phyloP scores from a whole-genome alignment of 768 basidiomycete genomes.

The Dacryopinax primogenitus region DNA sequence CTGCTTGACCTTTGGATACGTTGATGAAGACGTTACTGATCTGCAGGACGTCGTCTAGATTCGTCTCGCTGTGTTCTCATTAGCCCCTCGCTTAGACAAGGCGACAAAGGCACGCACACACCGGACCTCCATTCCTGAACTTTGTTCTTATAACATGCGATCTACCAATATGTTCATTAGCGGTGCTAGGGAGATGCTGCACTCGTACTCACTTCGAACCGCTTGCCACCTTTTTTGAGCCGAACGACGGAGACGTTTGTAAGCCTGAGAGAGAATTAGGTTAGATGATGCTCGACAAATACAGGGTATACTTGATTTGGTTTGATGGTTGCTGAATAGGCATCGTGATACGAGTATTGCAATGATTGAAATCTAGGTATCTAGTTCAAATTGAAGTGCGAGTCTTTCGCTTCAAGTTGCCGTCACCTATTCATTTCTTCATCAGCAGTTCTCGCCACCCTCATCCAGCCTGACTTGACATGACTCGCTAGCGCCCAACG shows the following conservation, averaged over 20 bases:
- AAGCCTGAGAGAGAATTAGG: constrained; percentile 40
- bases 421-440: background rate
- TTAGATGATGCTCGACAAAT: constrained; percentile 7
- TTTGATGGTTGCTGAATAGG: constrained; percentile 73
- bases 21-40: constrained; percentile 93
- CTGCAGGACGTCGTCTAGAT: constrained; percentile 89
- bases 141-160: constrained; percentile 99
- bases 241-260: constrained; percentile 96
- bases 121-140: constrained; percentile 93
- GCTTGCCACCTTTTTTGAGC: constrained; percentile 91
- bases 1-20: constrained; percentile 90
- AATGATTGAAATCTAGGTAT: background rate
- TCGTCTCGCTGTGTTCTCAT: constrained; percentile 53
- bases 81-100: background rate
- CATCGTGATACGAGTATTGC: constrained; percentile 24
- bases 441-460: background rate
- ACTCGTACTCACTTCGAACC: constrained; percentile 73
- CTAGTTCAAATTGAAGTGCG: background rate
- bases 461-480: background rate
- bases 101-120: constrained; percentile 43
- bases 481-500: background rate
- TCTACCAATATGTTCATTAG: constrained; percentile 34
- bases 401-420: background rate
- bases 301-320: constrained; percentile 58
- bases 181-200: background rate